These are phyloP conservation scores for Rubroboletus satanas DNA, from an alignment of 768 basidiomycete genomes.

Conservation along the genomic window DNA sequence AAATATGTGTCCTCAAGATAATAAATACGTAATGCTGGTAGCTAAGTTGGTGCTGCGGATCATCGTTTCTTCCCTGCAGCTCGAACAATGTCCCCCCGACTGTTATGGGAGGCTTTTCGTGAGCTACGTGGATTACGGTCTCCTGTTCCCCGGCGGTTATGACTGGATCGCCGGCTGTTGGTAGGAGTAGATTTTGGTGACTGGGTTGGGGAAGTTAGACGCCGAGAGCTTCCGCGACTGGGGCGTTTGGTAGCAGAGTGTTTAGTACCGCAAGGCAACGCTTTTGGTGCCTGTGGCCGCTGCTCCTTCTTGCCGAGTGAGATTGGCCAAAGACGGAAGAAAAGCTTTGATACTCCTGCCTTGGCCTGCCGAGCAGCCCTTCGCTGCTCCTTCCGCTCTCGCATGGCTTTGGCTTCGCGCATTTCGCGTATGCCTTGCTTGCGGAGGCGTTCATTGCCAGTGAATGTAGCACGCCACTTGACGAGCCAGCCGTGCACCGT, in stretches of 20 bases:
- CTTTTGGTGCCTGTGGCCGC: conserved; percentile 9
- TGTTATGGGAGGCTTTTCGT: conserved; percentile 16
- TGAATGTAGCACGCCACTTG: conserved; percentile 72
- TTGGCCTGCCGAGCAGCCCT: conserved; percentile 18
- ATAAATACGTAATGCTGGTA: conserved; percentile 16
- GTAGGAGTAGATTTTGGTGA: conserved; percentile 15
- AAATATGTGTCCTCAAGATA: conserved; percentile 17
- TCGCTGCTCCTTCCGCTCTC: conserved; percentile 29
- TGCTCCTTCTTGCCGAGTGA: conserved; percentile 20
- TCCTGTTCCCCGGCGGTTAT: conserved; percentile 5
- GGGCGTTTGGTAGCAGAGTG: conserved; percentile 11
- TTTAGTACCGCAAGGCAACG: conserved; percentile 1
- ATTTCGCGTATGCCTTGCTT: conserved; percentile 72
- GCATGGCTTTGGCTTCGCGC: conserved; percentile 45
- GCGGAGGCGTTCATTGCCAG: conserved; percentile 58
- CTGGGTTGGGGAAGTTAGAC: conserved; percentile 8
- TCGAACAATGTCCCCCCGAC: conserved; percentile 10
- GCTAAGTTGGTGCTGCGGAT: not conserved
- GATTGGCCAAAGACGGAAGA: conserved; percentile 29
- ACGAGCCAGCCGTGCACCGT: conserved; percentile 74
- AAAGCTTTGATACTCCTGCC: conserved; percentile 8
- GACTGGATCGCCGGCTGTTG: conserved; percentile 20
- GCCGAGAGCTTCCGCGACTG: conserved; percentile 9
- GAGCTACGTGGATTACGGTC: conserved; percentile 13
- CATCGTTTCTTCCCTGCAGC: conserved; percentile 4